A percentile compares a stretch with the other conserved stretches of the same genome.
These are phyloP conservation scores for Tolypocladium ovalisporum DNA, from an alignment of 2,329 filamentous ascomycete species.

Conservation along the genomic window DNA sequence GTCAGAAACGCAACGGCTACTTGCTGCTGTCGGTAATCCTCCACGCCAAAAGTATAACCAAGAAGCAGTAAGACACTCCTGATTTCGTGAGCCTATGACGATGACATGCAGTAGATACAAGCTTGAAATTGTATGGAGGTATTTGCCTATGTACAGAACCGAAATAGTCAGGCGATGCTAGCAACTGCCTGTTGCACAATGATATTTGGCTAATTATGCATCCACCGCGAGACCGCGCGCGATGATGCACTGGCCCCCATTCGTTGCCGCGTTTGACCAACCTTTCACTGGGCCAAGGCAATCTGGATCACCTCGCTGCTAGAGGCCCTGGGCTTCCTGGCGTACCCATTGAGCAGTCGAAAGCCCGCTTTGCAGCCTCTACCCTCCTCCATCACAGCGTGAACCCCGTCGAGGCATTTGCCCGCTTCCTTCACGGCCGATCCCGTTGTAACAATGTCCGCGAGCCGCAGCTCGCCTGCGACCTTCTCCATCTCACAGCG, in stretches of 20 bases:
- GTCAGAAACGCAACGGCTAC: no score
- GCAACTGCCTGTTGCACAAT: neutral
- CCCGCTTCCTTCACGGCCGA: constrained; percentile 43
- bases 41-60: no score
- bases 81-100: no score
- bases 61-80: no score
- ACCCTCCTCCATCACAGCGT: constrained; percentile 53
- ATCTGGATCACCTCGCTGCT: constrained; percentile 27
- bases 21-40: no score
- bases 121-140: no score
- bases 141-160: neutral
- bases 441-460: constrained; percentile 39
- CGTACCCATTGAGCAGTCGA: constrained; percentile 52
- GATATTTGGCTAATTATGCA: no score
- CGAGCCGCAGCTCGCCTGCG: constrained; percentile 52
- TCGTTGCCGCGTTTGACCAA: constrained; percentile 3
- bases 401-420: constrained; percentile 48
- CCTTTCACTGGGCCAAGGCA: constrained; percentile 14
- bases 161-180: neutral
- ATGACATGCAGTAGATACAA: neutral
- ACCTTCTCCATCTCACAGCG: constrained; percentile 74
- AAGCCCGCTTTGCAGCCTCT: constrained; percentile 47
- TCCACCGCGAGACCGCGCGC: neutral
- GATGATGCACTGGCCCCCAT: constrained; percentile 13
- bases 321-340: constrained; percentile 44